phyloP scores from a whole-genome alignment of 2,329 filamentous ascomycete species.

The Aspergillus arachidicola region DNA sequence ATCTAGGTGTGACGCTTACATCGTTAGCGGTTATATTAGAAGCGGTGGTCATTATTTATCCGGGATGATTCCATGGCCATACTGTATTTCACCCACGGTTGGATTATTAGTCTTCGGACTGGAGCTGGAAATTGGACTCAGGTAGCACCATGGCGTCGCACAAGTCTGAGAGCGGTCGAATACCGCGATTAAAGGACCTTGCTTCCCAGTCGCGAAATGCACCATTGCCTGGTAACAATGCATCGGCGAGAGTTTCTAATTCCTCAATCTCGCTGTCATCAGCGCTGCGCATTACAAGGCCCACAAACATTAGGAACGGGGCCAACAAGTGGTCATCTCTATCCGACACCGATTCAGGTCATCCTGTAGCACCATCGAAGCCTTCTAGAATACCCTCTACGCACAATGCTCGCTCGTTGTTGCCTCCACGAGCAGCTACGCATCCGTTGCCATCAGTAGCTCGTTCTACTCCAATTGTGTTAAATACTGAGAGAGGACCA shows the following conservation, averaged over 20 bases:
- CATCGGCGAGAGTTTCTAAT: slow-evolving; percentile 20
- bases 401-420: slow-evolving; percentile 29
- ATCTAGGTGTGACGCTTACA: not conserved
- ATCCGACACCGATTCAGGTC: slow-evolving; percentile 31
- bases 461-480: slow-evolving; percentile 6
- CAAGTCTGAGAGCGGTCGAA: slow-evolving; percentile 34
- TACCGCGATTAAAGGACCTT: slow-evolving; percentile 32
- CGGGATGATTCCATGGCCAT: slow-evolving; percentile 36
- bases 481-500: slow-evolving; percentile 11
- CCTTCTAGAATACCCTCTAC: slow-evolving; percentile 24
- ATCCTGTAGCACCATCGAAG: slow-evolving; percentile 22
- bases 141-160: slow-evolving; percentile 42
- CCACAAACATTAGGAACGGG: slow-evolving; percentile 24
- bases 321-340: slow-evolving; percentile 30
- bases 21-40: slow-evolving; percentile 8
- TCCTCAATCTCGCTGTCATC: slow-evolving; percentile 23
- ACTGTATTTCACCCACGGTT: slow-evolving; percentile 25
- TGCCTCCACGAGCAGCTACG: slow-evolving; percentile 33
- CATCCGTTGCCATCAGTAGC: slow-evolving; percentile 21
- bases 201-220: slow-evolving; percentile 27
- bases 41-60: slow-evolving; percentile 9
- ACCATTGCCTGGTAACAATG: slow-evolving; percentile 26
- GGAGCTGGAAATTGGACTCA: slow-evolving; percentile 27
- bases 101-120: slow-evolving; percentile 31
- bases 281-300: slow-evolving; percentile 32